Evolutionary conservation across 2,329 filamentous ascomycete genomes (phyloP).

Genomic region (Colletotrichum eremochloae): DNA sequence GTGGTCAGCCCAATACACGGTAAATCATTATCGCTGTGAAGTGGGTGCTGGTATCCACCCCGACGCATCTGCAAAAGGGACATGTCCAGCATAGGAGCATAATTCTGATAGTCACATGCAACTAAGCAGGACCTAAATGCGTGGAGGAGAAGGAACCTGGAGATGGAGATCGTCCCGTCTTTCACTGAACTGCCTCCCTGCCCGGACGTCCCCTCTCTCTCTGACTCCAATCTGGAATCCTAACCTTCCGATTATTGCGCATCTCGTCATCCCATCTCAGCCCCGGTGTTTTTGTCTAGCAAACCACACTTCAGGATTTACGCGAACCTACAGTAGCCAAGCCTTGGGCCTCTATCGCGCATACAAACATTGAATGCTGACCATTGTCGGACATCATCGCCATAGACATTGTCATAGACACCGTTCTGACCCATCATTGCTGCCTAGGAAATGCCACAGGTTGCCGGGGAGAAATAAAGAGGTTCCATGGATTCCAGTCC

Average conservation of each 20-base stretch:
- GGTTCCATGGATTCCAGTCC: conserved; percentile 69
- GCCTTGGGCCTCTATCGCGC: neutral
- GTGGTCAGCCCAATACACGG: conserved; percentile 2
- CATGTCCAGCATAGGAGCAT: neutral
- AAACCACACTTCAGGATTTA: conserved; percentile 5
- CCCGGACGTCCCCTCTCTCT: neutral
- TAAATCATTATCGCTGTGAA: conserved; percentile 18
- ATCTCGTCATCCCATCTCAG: conserved; percentile 32
- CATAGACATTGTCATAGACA: conserved; percentile 21
- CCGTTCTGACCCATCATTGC: neutral
- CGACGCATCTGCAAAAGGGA: neutral
- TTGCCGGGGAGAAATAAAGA: conserved; percentile 19
- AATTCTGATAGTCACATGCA: conserved; percentile 1
- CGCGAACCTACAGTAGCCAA: neutral
- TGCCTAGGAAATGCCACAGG: conserved; percentile 8
- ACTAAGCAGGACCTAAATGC: neutral
- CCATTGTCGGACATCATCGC: conserved; percentile 22
- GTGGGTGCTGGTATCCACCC: conserved; percentile 5
- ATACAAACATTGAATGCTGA: conserved; percentile 27
- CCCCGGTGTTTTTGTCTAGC: conserved; percentile 22
- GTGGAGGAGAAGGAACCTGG: conserved; percentile 7
- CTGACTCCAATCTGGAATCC: conserved; percentile 2
- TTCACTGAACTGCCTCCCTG: neutral
- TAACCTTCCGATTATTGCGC: conserved; percentile 13
- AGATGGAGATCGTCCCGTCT: conserved; percentile 19